Percentiles rank a stretch among this genome's conserved stretches.
Conservation (phyloP, 495 filamentous ascomycete genomes). For the Aspergillus steynii region DNA sequence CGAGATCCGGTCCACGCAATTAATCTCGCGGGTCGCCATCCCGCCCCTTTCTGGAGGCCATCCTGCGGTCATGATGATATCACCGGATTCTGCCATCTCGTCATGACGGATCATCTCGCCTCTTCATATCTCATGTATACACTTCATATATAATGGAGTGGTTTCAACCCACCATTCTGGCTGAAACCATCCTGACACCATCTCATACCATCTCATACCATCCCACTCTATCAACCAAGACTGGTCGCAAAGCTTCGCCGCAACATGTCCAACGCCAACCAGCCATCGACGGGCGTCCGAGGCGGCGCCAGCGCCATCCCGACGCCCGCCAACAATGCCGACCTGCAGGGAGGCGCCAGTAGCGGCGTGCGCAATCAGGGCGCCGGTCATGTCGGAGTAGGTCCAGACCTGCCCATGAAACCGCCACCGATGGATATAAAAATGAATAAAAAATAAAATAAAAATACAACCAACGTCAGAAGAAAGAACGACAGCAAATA, state of each 20-base stretch:
- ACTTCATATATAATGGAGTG: no score
- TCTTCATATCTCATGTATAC: no score
- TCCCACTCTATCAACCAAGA: no score
- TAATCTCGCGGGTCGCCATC: no score
- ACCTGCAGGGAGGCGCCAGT: not conserved
- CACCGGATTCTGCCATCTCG: not conserved
- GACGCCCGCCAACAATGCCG: slow-evolving; percentile 37
- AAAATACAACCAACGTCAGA: not conserved
- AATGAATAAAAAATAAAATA: not conserved
- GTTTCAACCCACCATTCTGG: no score
- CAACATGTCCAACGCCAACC: slow-evolving; percentile 17
- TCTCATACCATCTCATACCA: no score
- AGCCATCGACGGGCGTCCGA: slow-evolving; percentile 18
- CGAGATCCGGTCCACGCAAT: no score
- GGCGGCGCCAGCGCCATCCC: slow-evolving; percentile 32
- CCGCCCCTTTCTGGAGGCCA: no score
- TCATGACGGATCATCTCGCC: not conserved
- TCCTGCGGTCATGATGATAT: slow-evolving; percentile 12
- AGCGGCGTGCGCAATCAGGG: not conserved
- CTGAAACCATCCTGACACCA: no score
- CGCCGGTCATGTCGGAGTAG: not conserved
- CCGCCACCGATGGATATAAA: not conserved
- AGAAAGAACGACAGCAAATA: slow-evolving; percentile 4
- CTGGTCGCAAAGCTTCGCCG: no score
- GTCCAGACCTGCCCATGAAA: not conserved